Base-by-base conservation (phyloP, 164 flowering plant genomes). In the Vitis cinerea region DNA sequence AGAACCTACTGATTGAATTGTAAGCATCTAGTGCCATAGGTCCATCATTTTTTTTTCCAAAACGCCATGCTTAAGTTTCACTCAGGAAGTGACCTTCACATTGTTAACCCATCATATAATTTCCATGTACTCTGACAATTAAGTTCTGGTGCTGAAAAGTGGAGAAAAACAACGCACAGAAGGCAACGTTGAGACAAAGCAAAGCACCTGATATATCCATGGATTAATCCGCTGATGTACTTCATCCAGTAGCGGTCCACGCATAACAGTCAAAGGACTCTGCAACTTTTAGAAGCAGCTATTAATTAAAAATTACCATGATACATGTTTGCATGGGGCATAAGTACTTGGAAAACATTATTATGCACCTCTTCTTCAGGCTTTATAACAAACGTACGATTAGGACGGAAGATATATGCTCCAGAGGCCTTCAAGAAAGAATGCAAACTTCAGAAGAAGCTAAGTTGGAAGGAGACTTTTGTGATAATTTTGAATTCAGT, bases 361-460 rank as follows among this genome's bases (percentile, higher is more conserved):
- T 12, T 27, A 58, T 69, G 62, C 31, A 81, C 86, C 84, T 79
- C 64, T 37, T 15, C 60, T 51, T 78, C 86, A 69, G 90, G 77
- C 64, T 77, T 74, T 66, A 91, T 81, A 57, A 76, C 72, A 81
- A 72, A 82, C 65, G 92, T 86, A 50, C 84, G 87, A 87, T 91
- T 93, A 72, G 98, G 99, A 64, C 99, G 98, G 75, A 96, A 96
- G 69, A 96, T 71, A 77, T 96, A 96, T 64, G 99, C 98, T 65
- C 98, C 98, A 65, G 83, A 58, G 56, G 79, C 79, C 85, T 82
- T 59, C 57, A 54, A 65, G 68, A 59, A 13, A 47, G 56, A 55
- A 51, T 44, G 53, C 9, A 66, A 64, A 52, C 0, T 56, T 2
- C n/a, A 49, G 16, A 50, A 27, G 61, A 61, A 11, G 47, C 15